Percentiles rank a stretch among this genome's conserved stretches.
Evolutionary conservation across 2,329 filamentous ascomycete species (phyloP).

Genomic region (Penicillium sp.): DNA sequence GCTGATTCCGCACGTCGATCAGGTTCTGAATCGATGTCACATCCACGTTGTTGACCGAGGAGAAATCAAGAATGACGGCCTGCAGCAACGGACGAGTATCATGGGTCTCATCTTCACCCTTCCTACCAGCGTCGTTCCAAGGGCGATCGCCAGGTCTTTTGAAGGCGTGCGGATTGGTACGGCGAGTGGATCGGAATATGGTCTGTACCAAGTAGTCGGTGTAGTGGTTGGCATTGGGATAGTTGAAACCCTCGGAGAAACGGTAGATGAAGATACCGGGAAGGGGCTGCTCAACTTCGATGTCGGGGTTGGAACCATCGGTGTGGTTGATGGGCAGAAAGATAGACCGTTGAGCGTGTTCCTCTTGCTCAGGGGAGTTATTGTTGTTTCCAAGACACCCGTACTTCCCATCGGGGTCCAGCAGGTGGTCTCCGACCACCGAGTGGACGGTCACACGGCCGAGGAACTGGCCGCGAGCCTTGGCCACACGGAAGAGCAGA

Average conservation of each 20-base stretch:
- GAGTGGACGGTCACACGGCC: slow-evolving; percentile 80
- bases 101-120: slow-evolving; percentile 47
- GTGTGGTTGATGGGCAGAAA: slow-evolving; percentile 81
- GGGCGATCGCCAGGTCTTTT: slow-evolving; percentile 69
- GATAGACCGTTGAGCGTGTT: slow-evolving; percentile 63
- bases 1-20: slow-evolving; percentile 90
- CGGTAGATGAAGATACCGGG: slow-evolving; percentile 95
- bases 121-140: slow-evolving; percentile 89
- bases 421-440: slow-evolving; percentile 68
- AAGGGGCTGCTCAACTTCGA: slow-evolving; percentile 74
- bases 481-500: slow-evolving; percentile 76
- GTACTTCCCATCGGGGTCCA: slow-evolving; percentile 61
- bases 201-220: slow-evolving; percentile 70
- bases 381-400: slow-evolving; percentile 48
- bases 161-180: slow-evolving; percentile 67
- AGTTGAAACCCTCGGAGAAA: slow-evolving; percentile 92
- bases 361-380: slow-evolving; percentile 35
- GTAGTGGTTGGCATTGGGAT: slow-evolving; percentile 86
- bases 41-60: slow-evolving; percentile 88
- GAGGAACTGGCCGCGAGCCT: slow-evolving; percentile 77
- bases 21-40: slow-evolving; percentile 87
- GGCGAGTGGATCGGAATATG: slow-evolving; percentile 67
- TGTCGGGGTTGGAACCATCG: slow-evolving; percentile 85
- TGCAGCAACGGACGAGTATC: slow-evolving; percentile 65
- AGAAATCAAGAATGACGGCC: slow-evolving; percentile 91